These are phyloP conservation scores for Phytophthora cactorum DNA, from an alignment of 352 stramenopile genomes.

Conservation along the genomic window DNA sequence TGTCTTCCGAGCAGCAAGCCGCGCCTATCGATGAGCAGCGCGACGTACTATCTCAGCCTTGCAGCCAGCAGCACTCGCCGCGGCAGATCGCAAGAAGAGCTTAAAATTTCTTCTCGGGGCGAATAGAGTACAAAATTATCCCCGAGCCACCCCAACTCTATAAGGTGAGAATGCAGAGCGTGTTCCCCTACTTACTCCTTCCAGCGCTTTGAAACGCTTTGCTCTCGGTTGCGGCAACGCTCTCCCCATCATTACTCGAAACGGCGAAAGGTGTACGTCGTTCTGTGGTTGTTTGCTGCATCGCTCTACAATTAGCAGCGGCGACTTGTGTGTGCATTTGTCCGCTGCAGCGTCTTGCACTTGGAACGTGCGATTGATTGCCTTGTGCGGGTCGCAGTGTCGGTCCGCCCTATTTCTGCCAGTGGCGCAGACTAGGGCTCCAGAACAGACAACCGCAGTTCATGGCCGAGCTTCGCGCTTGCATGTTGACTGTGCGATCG, in stretches of 20 bases:
- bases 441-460: conserved; percentile 10
- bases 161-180: not conserved
- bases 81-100: conserved; percentile 10
- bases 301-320: conserved; percentile 19
- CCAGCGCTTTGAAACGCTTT: conserved; percentile 12
- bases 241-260: conserved; percentile 9
- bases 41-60: conserved; percentile 14
- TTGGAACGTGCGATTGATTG: conserved; percentile 3
- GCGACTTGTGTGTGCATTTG: not conserved
- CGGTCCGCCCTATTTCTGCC: conserved; percentile 22
- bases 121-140: not conserved
- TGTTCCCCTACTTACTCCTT: not conserved
- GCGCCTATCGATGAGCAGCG: conserved; percentile 20
- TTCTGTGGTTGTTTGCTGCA: conserved; percentile 7
- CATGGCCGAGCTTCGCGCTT: conserved; percentile 11
- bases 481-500: conserved; percentile 16
- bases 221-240: not conserved
- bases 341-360: conserved; percentile 7
- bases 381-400: not conserved
- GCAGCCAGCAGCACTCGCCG: not conserved
- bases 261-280: conserved; percentile 6
- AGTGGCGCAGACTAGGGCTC: conserved; percentile 11
- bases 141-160: not conserved
- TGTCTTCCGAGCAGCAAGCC: conserved; percentile 3
- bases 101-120: conserved; percentile 8